Base-by-base conservation (phyloP, 2,329 filamentous ascomycete genomes). In the Exophiala aquamarina region DNA sequence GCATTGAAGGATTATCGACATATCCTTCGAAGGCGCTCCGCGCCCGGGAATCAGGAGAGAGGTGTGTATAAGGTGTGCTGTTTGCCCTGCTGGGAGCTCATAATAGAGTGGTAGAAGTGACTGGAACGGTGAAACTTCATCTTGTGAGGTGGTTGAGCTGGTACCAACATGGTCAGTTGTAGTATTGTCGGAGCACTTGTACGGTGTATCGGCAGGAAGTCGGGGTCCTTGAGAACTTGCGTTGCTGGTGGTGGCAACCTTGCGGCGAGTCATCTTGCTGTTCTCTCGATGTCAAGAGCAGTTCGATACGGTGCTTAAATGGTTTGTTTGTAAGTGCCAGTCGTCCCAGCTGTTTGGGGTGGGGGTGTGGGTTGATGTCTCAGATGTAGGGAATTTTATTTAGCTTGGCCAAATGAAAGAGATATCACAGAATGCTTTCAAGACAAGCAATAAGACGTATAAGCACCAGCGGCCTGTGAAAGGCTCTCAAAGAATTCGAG, bases 11-110 rank as follows among this genome's bases (percentile, higher is more conserved):
- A 72, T 63, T 18, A 77, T 53, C 4, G 66, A 66, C 13, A 61
- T 68, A 35, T 73, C 49, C 26, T 60, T 53, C 48, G 72, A 54
- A 5, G 74, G 72, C 9, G 70, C 49, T 4, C 71, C 73, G 14
- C 66, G 65, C n/a, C 73, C 74, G 2, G 74, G 75, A 29, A 77
- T 77, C 5, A 77, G 63, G 14, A 76, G 54, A 17, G 65, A 61
- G 5, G 67, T 60, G 37, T 51, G 35, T 37, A 59, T 56, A 15
- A 49, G 34, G 9, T 46, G 51, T 9, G 35, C 33, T 8, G 14
- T 28, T n/a, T 36, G 19, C 31, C 44, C 35, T 7, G 19, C 20
- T 18, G 35, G 20, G 4, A 11, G 11, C 6, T 11, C 23, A 26
- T 6, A 6, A 6, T 26, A 11, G 23, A 26, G 23, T 6, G 6